Conservation (phyloP, 495 filamentous ascomycete genomes). For the Aspergillus cavernicola region DNA sequence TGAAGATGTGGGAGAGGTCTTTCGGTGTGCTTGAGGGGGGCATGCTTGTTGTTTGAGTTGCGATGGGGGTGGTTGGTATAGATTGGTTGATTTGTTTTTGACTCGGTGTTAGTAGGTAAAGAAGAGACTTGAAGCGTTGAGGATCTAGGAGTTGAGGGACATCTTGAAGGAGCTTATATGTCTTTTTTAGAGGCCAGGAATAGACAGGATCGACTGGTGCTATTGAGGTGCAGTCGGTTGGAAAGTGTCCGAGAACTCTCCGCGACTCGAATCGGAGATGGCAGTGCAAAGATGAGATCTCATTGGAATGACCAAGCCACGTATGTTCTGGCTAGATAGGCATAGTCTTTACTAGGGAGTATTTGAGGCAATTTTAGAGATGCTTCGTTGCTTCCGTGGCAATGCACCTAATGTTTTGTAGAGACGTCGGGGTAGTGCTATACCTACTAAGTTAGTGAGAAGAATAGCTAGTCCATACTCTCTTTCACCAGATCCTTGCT, state of each 20-base stretch:
- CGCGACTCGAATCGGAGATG: neutral
- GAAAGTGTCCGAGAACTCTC: conserved; percentile 30
- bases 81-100: too few relatives aligned
- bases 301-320: neutral
- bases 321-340: neutral
- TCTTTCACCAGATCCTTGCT: too few relatives aligned
- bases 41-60: neutral
- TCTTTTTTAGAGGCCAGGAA: neutral
- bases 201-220: neutral
- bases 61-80: neutral
- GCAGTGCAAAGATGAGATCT: neutral
- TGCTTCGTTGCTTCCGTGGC: too few relatives aligned
- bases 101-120: too few relatives aligned
- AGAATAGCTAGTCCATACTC: too few relatives aligned
- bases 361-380: too few relatives aligned
- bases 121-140: neutral
- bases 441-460: too few relatives aligned
- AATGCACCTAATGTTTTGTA: too few relatives aligned
- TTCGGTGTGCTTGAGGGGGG: conserved; percentile 9
- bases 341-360: too few relatives aligned
- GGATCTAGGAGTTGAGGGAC: neutral
- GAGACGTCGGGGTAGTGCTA: too few relatives aligned
- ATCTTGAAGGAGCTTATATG: neutral
- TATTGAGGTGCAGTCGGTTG: neutral
- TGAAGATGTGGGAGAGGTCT: conserved; percentile 20